Evolutionary conservation across 2,329 filamentous ascomycete species (phyloP).

Genomic region (Aplosporella prunicola): DNA sequence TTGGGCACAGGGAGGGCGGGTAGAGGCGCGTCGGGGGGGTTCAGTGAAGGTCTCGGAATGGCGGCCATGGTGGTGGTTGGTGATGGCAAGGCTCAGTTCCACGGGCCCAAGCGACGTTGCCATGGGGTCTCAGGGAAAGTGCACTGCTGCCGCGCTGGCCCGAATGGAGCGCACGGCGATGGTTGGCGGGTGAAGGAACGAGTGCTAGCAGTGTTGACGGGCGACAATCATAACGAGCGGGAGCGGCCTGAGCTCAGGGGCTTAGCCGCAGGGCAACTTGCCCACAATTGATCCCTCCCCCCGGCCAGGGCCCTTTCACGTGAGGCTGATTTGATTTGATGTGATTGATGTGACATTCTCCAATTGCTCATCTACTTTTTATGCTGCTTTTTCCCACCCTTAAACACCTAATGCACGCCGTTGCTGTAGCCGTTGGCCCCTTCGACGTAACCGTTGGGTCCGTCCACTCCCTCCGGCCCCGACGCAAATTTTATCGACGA

Average conservation of each 20-base stretch:
- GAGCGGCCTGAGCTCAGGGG: conserved; percentile 6
- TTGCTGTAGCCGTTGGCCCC: conserved; percentile 4
- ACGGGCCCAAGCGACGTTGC: not conserved
- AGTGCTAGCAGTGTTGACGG: conserved; percentile 1
- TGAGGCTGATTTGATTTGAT: too few relatives aligned
- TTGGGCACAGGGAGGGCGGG: conserved; percentile 67
- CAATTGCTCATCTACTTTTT: too few relatives aligned
- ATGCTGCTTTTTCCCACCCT: too few relatives aligned
- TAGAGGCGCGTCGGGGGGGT: conserved; percentile 61
- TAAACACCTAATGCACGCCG: too few relatives aligned
- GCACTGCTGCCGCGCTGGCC: too few relatives aligned
- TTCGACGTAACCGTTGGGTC: not conserved
- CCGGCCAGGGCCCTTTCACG: not conserved
- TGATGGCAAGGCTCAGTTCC: not conserved
- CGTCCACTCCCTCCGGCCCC: too few relatives aligned
- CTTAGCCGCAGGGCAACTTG: not conserved
- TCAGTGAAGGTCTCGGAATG: conserved; percentile 52
- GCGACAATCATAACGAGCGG: conserved; percentile 8
- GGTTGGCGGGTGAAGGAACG: conserved; percentile 5
- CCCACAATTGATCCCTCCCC: conserved; percentile 3
- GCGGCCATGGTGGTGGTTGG: conserved; percentile 38
- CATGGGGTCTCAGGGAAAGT: too few relatives aligned
- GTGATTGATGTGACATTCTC: too few relatives aligned
- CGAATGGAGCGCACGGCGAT: too few relatives aligned
- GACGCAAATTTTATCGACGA: conserved; percentile 1